phyloP scores from a whole-genome alignment of 257 asterid genomes.

The Penstemon barbatus region DNA sequence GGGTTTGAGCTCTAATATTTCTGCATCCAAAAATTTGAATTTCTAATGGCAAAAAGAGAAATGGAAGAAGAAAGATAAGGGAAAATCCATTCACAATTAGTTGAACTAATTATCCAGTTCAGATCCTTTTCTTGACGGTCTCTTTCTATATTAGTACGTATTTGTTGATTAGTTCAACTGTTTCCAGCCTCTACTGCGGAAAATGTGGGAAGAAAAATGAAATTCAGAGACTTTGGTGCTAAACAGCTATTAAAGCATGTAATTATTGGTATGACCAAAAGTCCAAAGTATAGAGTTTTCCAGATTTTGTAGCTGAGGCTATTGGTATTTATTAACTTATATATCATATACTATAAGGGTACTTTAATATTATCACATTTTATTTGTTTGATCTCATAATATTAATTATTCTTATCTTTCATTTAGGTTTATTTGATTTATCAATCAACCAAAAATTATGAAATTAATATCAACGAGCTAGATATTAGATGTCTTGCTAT shows the following conservation, averaged over 20 bases:
- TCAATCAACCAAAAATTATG: too few species aligned
- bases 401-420: too few species aligned
- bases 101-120: constrained; percentile 27
- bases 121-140: neutral
- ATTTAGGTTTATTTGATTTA: too few species aligned
- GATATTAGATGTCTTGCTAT: too few species aligned
- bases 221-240: constrained; percentile 15
- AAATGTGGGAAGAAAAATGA: neutral
- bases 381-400: neutral
- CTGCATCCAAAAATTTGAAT: neutral
- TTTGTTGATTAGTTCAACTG: constrained; percentile 22
- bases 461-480: too few species aligned
- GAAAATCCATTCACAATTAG: constrained; percentile 3
- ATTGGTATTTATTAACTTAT: neutral
- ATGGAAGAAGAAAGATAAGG: too few species aligned
- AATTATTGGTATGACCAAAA: neutral
- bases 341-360: neutral
- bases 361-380: neutral
- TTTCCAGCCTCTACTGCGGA: neutral
- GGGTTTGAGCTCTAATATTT: neutral
- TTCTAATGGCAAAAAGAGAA: neutral
- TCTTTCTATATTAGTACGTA: neutral
- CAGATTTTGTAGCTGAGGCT: neutral
- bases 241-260: neutral
- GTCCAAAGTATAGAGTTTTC: neutral